Percentiles rank a stretch among this genome's conserved stretches.
Evolutionary conservation across 768 basidiomycete genomes (phyloP).

Genomic region (Podaxis sp.): DNA sequence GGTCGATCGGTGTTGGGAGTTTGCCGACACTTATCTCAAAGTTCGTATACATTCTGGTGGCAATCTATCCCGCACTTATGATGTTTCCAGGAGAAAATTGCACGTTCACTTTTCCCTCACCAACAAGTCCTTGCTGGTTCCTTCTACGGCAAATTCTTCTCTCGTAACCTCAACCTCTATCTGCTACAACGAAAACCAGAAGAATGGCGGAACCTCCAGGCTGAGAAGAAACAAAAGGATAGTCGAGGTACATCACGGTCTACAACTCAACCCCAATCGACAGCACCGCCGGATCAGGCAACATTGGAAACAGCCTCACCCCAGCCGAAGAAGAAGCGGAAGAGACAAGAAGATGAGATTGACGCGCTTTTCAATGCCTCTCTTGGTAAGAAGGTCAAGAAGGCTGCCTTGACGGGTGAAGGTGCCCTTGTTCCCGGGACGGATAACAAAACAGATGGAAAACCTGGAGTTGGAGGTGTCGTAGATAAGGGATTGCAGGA

Average conservation of each 20-base stretch:
- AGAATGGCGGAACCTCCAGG: constrained; percentile 80
- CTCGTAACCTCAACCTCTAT: constrained; percentile 73
- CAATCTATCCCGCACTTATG: constrained; percentile 8
- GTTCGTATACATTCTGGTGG: constrained; percentile 37
- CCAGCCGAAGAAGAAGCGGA: constrained; percentile 46
- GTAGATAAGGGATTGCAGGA: constrained; percentile 42
- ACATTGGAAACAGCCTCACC: not conserved
- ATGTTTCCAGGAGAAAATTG: constrained; percentile 80
- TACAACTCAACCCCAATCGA: constrained; percentile 5
- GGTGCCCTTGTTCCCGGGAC: constrained; percentile 1
- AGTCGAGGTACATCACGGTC: constrained; percentile 12
- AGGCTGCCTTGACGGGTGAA: constrained; percentile 39
- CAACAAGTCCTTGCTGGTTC: constrained; percentile 74
- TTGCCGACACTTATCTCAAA: constrained; percentile 91
- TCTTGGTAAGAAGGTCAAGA: constrained; percentile 61
- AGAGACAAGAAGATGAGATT: constrained; percentile 63
- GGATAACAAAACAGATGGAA: constrained; percentile 19
- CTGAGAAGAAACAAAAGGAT: constrained; percentile 33
- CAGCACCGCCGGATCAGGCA: constrained; percentile 11
- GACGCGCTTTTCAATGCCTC: constrained; percentile 66
- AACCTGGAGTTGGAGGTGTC: constrained; percentile 10
- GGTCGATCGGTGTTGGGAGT: constrained; percentile 87
- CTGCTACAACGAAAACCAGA: constrained; percentile 77
- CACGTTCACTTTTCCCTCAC: constrained; percentile 70
- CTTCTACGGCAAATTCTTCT: constrained; percentile 87